These are phyloP conservation scores for Geranomyces variabilis DNA, from an alignment of 192 early-diverging fungal species.

Conservation along the genomic window DNA sequence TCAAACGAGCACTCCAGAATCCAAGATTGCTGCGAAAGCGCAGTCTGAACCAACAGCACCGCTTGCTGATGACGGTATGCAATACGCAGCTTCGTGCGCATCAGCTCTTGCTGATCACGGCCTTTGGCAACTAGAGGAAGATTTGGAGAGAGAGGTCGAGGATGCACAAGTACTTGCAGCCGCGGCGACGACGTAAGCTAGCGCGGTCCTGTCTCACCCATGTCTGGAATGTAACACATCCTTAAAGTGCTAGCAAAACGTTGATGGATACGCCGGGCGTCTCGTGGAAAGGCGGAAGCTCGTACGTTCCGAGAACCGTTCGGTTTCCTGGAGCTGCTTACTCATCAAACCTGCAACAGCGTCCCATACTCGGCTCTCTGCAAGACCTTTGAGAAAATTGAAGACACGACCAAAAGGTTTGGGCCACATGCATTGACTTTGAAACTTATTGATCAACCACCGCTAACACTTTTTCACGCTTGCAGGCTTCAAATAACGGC, in stretches of 20 bases:
- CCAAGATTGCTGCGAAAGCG: background rate
- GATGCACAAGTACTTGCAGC: background rate
- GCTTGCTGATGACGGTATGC: background rate
- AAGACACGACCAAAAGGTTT: conserved; percentile 83
- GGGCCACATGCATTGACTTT: background rate
- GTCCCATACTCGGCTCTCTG: conserved; percentile 85
- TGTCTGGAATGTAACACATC: background rate
- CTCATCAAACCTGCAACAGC: conserved; percentile 1
- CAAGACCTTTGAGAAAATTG: conserved; percentile 86
- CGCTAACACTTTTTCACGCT: background rate
- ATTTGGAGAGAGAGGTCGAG: background rate
- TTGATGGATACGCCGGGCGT: background rate
- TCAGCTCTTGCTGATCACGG: background rate
- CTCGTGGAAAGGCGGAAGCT: conserved; percentile 2
- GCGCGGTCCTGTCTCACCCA: background rate
- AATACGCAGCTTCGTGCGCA: background rate
- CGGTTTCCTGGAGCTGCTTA: background rate
- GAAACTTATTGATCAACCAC: background rate
- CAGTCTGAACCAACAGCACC: background rate
- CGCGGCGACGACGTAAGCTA: background rate
- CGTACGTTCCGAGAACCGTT: background rate
- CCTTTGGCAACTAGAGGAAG: background rate
- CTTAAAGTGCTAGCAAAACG: background rate
- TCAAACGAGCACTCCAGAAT: background rate
- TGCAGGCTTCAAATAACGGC: conserved; percentile 71